Evolutionary conservation across 257 asterid genomes (phyloP), one percentile per base, ranked within the genome.

Genomic region (Capsicum baccatum): DNA sequence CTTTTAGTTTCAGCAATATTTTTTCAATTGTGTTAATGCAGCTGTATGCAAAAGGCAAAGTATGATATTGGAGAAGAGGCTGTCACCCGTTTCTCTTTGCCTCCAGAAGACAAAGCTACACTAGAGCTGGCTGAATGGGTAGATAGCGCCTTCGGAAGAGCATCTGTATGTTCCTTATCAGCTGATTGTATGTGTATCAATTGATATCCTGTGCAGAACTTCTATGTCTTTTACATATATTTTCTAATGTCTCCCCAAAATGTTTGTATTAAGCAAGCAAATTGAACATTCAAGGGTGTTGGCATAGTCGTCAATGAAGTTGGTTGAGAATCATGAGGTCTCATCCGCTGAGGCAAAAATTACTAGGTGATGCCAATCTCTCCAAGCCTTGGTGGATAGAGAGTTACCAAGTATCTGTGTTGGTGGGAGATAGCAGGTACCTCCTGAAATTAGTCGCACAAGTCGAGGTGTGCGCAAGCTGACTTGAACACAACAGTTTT

Each of bases 41-140:
- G 99, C 70, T 96, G 99, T 93, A 96, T 96, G 99, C 99, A 96
- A 86, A 95, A 94, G 90, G 97, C 98, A 60, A 94, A 96, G 87
- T 96, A 89, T 90, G 99, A 96, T 91, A 92, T 96, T 37, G 99
- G 99, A 57, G 99, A 89, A 86, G 98, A 96, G 90, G 98, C 98
- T 47, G 94, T 96, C 86, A 91, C 93, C 87, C 98, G 99, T 85
- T 96, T 93, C 87, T 92, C 99, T 83, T 88, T 96, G 85, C 91
- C 99, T 85, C 96, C 98, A 59, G 99, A 96, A 92, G 98, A 96
- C 91, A 96, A 94, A 92, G 99, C 98, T 44, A 94, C 96, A 21
- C 87, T 96, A 79, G 97, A 90, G 85, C 89, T 96, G 86, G 93
- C 97, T 76, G 97, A 94, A 86, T 96, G 99, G 99, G 98, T 96